phyloP scores from a whole-genome alignment of 345 rosid species.

The Microthlaspi erraticum region DNA sequence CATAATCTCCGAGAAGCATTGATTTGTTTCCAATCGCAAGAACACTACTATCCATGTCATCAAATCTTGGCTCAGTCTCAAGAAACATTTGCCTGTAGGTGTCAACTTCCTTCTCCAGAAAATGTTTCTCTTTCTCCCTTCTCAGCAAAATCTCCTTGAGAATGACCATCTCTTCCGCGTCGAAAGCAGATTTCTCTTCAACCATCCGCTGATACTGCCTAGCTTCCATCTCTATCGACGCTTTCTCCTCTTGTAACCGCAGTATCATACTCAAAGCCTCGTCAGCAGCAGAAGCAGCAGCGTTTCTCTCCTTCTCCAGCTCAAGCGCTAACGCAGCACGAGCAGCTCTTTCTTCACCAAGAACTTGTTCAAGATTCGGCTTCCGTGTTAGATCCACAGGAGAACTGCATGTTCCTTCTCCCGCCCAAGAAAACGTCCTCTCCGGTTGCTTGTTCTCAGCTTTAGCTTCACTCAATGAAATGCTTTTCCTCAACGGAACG shows the following conservation, averaged over 20 bases:
- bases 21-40: slow-evolving; percentile 50
- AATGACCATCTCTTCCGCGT: slow-evolving; percentile 76
- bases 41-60: slow-evolving; percentile 36
- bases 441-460: slow-evolving; percentile 39
- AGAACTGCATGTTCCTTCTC: slow-evolving; percentile 38
- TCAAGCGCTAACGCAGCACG: slow-evolving; percentile 55
- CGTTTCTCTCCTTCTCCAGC: slow-evolving; percentile 78
- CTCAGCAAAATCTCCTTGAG: slow-evolving; percentile 71
- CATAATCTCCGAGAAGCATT: slow-evolving; percentile 38
- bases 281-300: slow-evolving; percentile 76
- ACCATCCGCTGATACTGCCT: slow-evolving; percentile 78
- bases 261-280: slow-evolving; percentile 77
- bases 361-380: slow-evolving; percentile 50
- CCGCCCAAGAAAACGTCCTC: slow-evolving; percentile 34
- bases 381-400: slow-evolving; percentile 41
- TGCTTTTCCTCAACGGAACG: slow-evolving; percentile 23
- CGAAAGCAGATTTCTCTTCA: slow-evolving; percentile 76
- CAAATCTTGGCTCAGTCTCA: slow-evolving; percentile 46
- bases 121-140: slow-evolving; percentile 76
- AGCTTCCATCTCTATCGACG: slow-evolving; percentile 68
- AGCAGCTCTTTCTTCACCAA: slow-evolving; percentile 57
- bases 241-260: slow-evolving; percentile 73
- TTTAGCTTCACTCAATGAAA: slow-evolving; percentile 37
- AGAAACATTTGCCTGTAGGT: slow-evolving; percentile 53
- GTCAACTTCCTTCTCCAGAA: slow-evolving; percentile 73